phyloP scores from a whole-genome alignment of 345 rosid genomes.

The Sisymbrium altissimum region DNA sequence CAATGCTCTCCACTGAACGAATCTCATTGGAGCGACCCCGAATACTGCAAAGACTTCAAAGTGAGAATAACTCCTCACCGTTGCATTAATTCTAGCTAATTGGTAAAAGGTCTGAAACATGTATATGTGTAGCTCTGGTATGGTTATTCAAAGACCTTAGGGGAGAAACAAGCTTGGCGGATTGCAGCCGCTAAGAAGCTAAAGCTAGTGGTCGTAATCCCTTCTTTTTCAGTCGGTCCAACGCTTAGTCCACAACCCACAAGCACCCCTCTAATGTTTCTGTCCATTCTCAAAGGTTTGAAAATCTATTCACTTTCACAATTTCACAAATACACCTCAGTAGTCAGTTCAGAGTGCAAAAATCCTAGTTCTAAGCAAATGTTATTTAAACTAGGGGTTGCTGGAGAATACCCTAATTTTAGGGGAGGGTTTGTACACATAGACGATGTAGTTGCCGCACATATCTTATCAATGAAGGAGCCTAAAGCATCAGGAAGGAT shows the following conservation, averaged over 20 bases:
- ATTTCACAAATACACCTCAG: no score
- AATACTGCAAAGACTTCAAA: slow-evolving; percentile 61
- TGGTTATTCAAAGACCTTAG: slow-evolving; percentile 60
- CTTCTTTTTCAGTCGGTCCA: slow-evolving; percentile 70
- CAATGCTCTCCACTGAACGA: slow-evolving; percentile 60
- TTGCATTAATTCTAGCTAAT: background rate
- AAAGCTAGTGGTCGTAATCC: slow-evolving; percentile 68
- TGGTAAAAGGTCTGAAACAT: no score
- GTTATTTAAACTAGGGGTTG: background rate
- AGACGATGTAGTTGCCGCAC: slow-evolving; percentile 68
- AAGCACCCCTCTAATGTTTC: slow-evolving; percentile 50
- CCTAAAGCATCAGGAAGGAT: slow-evolving; percentile 59
- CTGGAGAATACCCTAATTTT: slow-evolving; percentile 60
- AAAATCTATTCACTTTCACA: background rate
- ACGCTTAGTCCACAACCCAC: slow-evolving; percentile 66
- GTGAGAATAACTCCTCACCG: slow-evolving; percentile 28
- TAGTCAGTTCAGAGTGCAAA: background rate
- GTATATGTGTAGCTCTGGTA: slow-evolving; percentile 54
- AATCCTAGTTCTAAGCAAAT: no score
- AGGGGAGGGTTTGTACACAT: slow-evolving; percentile 79
- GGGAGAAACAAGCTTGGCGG: slow-evolving; percentile 75
- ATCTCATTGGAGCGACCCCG: slow-evolving; percentile 76
- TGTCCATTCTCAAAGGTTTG: slow-evolving; percentile 51
- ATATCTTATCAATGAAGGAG: slow-evolving; percentile 69
- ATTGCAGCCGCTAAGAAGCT: slow-evolving; percentile 53